These are phyloP conservation scores for Myochromella boudieri DNA, from an alignment of 768 basidiomycete genomes.

Conservation along the genomic window DNA sequence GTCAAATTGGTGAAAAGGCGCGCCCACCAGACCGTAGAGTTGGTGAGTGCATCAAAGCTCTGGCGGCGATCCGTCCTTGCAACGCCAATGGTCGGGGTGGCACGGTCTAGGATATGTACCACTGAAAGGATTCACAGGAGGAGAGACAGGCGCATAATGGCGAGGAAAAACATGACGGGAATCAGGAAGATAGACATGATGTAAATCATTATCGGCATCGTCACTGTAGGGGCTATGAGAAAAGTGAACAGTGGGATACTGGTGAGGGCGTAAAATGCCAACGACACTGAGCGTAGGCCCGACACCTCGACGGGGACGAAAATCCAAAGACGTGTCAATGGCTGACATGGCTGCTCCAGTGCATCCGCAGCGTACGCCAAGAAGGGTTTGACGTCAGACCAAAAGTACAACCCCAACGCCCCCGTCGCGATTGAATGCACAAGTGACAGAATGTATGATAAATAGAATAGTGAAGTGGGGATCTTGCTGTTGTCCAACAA, in stretches of 20 bases:
- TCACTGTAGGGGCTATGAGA: too few relatives aligned
- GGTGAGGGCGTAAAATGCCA: neutral
- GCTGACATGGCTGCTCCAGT: neutral
- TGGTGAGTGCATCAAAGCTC: too few relatives aligned
- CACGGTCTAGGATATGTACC: too few relatives aligned
- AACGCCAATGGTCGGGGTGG: too few relatives aligned
- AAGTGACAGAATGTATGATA: neutral
- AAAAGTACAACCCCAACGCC: neutral
- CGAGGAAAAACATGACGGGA: too few relatives aligned
- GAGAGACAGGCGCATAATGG: too few relatives aligned
- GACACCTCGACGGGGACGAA: neutral
- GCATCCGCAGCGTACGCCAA: neutral
- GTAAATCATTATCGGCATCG: too few relatives aligned
- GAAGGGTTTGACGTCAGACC: neutral
- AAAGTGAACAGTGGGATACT: neutral
- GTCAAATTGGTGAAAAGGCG: too few relatives aligned
- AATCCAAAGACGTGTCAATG: neutral
- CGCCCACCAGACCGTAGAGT: too few relatives aligned
- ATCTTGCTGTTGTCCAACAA: neutral
- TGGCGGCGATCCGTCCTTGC: too few relatives aligned
- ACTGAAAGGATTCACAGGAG: too few relatives aligned
- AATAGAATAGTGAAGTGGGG: neutral
- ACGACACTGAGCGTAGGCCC: neutral
- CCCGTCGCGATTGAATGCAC: neutral
- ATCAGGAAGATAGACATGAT: too few relatives aligned